Evolutionary conservation across 2,329 filamentous ascomycete species (phyloP), one percentile per base, ranked within the genome.

Genomic region (Malbranchea zuffiana): DNA sequence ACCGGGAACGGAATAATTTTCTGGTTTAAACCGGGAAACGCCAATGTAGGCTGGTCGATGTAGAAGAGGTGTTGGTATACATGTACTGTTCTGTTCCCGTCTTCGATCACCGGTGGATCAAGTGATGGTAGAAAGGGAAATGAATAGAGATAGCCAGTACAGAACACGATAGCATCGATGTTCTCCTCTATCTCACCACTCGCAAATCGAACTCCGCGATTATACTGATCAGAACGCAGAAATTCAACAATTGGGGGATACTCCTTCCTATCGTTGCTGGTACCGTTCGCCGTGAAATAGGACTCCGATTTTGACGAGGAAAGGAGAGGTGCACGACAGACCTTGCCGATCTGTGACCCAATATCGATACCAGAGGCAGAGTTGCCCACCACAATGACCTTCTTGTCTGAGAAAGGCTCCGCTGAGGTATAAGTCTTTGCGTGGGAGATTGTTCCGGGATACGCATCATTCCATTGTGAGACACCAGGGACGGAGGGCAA

Each of bases 1-100:
- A 90, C 50, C 0, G 83, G 80, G 54, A 93, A 93, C 0, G 88
- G 88, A n/a, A 92, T 80, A n/a, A 90, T 74, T 47, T 80, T 81
- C 53, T 86, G 80, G 11, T 82, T 78, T 25, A 95, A 65, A 0
- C 74, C 75, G 0, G 82, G 69, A 53, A 95, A 87, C 1, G 74
- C 79, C 1, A 96, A 65, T 0, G 83, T 90, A 1, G 87, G 85
- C 42, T 84, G 74, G 1, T 73, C 65, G 3, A 79, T 76, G 54
- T 79, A 77, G 55, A 95, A 80, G 6, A 95, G 51, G 49, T 96
- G 85, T 46, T 84, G 69, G 55, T 86, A 94, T 3, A 87, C 61
- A 21, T 80, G 75, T 43, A 78, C 66, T 1, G 87, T 77, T 18
- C 81, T 72, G 21, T 70, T 71, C 1, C 87, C 87, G 37, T 76